phyloP scores from a whole-genome alignment of 139 green algal species.

The Gonium pectorale region DNA sequence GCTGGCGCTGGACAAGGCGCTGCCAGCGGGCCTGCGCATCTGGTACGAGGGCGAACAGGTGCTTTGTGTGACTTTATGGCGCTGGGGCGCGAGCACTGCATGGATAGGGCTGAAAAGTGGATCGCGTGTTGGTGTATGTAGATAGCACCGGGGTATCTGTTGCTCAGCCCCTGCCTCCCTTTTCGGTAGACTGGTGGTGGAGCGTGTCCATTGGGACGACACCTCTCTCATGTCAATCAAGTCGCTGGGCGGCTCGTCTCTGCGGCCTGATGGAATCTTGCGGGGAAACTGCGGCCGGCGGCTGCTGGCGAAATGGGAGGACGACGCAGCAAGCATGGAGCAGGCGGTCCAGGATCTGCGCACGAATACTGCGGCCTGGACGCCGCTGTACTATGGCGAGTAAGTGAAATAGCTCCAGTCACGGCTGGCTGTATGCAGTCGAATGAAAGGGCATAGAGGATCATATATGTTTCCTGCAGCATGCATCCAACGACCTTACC shows the following conservation, averaged over 20 bases:
- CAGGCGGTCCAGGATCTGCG: constrained; percentile 2
- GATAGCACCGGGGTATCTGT: background rate
- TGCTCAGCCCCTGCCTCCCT: background rate
- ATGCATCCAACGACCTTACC: background rate
- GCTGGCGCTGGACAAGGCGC: constrained; percentile 2
- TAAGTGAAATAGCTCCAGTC: background rate
- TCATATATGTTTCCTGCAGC: background rate
- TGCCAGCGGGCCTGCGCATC: background rate
- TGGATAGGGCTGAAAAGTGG: background rate
- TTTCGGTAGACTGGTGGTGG: constrained; percentile 6
- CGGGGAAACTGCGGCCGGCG: background rate
- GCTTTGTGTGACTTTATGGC: background rate
- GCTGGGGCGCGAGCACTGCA: background rate
- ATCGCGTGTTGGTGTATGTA: background rate
- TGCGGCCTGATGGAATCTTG: constrained; percentile 18
- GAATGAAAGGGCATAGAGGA: background rate
- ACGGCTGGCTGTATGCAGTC: background rate
- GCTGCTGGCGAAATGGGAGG: constrained; percentile 27
- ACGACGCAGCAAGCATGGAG: constrained; percentile 8
- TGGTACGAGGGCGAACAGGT: background rate
- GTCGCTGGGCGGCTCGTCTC: constrained; percentile 1
- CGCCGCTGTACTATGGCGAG: constrained; percentile 17
- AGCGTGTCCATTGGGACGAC: background rate
- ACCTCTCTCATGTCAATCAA: constrained; percentile 16
- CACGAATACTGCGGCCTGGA: constrained; percentile 25